Evolutionary conservation across 805 yeast genomes (phyloP), one percentile per base, ranked within the genome.

Genomic region (Candida wancherniae): DNA sequence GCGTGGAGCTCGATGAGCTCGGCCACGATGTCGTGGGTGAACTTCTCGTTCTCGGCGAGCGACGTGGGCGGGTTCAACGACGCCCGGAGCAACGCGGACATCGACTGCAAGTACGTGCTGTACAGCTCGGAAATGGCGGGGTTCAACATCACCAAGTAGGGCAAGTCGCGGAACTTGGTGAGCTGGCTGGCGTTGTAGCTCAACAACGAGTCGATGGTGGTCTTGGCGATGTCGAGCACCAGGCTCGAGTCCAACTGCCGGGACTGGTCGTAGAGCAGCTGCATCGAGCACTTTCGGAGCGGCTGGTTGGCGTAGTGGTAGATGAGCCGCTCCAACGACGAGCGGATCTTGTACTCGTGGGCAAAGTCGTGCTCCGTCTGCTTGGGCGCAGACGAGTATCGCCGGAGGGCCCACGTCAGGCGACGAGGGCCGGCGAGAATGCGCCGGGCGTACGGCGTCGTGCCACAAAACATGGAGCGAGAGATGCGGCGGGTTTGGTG

Each of bases 101-200:
- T 71, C 2, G 95, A 80, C 35, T 75, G 67, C 40, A 85, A 61
- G 59, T 90, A 90, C 28, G 80, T 58, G 45, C 75, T 69, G 61
- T 86, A 85, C 14, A 84, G 80, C 45, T 75, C 75, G 8, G 90
- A 81, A 30, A 90, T 80, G 47, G 84, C 77, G 5, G 97, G 97
- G 52, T 90, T 90, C 39, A 90, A 58, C 34, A 87, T 80, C 27
- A 81, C 86, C 44, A 88, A 71, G 53, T 86, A 90, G 0, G 96
- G 96, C 33, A 90, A 61, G 25, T 71, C 64, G 40, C 90, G 71
- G 42, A 90, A 75, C 17, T 80, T 80, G 19, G 71, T 68, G 11
- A 87, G 55, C 40, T 96, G 66, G 32, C 79, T 74, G 6, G 94
- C 84, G 33, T 86, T 77, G 44, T 74, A 69, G 1, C 75, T 69